Base-by-base conservation (phyloP, 345 rosid genomes). In the Ceriops tagal region DNA sequence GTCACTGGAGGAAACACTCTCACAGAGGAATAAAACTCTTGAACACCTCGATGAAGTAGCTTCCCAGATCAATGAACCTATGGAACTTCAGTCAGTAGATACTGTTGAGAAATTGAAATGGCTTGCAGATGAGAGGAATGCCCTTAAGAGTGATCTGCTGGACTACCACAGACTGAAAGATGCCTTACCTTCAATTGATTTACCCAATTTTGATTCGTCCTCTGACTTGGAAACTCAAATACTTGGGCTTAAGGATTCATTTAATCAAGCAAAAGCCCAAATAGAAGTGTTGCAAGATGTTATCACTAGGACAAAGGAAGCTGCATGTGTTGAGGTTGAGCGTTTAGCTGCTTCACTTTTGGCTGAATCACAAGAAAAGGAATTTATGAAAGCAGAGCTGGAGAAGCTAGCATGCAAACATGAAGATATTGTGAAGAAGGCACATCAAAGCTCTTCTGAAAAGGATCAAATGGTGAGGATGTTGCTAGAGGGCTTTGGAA, bases 231-330 rank as follows among this genome's bases (percentile, higher is more conserved):
- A 84, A 80, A 71, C 87, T 76, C 78, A 86, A 62, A 66, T 88
- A 69, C 62, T 66, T 73, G 85, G 97, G 96, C 83, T 93, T 60
- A 85, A 74, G 77, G 92, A 88, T 58, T 91, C 93, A 3, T 75
- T 82, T 80, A 58, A 69, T 64, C 83, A 74, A 71, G 78, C 85
- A 77, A 84, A 80, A 79, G 80, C 70, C 75, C 85, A 84, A 73
- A 73, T 83, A 71, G 78, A 74, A 62, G 20, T 73, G 71, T 74
- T 91, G 77, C 83, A 82, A 58, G 69, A 75, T 77, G 86, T 87
- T 74, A 79, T 88, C 60, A 58, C 79, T 43, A 80, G 71, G 68
- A 75, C 65, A 55, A 78, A 71, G 68, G 85, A 83, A 72, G 80
- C 79, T 67, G 85, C 86, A 28, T 72, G 52, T 16, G 62, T 62